Evolutionary conservation across 257 asterid species (phyloP).

Genomic region (Pogostemon cablin): DNA sequence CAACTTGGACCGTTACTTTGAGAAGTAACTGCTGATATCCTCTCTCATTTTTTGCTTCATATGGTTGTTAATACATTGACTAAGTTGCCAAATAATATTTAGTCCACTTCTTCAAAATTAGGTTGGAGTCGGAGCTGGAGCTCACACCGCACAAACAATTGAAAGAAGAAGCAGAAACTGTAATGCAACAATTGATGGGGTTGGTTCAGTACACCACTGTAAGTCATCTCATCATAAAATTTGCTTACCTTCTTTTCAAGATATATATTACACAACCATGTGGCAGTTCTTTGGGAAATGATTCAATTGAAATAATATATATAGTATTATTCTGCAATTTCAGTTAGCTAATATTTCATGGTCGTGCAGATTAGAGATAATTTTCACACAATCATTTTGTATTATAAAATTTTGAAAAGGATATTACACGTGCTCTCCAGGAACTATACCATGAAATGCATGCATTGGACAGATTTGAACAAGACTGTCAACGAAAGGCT

Average conservation of each 20-base stretch:
- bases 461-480: constrained; percentile 91
- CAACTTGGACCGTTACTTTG: constrained; percentile 90
- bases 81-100: constrained; percentile 36
- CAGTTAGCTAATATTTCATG: no score
- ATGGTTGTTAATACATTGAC: constrained; percentile 29
- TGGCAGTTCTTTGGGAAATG: no score
- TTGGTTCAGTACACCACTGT: constrained; percentile 91
- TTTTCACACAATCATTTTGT: no score
- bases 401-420: constrained; percentile 18
- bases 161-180: constrained; percentile 76
- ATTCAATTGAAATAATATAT: no score
- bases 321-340: no score
- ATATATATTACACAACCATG: no score
- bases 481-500: constrained; percentile 78
- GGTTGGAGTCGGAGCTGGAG: constrained; percentile 84
- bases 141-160: constrained; percentile 65
- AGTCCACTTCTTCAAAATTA: constrained; percentile 39
- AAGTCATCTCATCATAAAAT: constrained; percentile 44
- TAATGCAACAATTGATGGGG: constrained; percentile 69
- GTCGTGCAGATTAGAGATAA: no score
- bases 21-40: constrained; percentile 61
- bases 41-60: constrained; percentile 32
- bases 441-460: constrained; percentile 97
- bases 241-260: constrained; percentile 17
- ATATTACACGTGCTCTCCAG: constrained; percentile 46